phyloP scores from a whole-genome alignment of 257 asterid species.

The Cruciata laevipes region DNA sequence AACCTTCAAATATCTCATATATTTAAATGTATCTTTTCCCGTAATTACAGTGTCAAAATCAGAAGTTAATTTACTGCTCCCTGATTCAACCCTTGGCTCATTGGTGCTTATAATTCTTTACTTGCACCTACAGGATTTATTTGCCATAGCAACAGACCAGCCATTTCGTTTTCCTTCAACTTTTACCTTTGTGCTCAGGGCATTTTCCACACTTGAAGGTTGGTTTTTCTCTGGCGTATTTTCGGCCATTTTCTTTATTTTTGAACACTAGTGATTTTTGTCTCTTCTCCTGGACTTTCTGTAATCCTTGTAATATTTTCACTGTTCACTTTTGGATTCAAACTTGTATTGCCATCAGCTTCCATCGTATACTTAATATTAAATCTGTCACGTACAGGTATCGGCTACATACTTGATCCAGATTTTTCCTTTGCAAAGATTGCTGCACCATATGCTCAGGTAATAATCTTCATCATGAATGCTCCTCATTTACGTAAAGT shows the following conservation, averaged over 20 bases:
- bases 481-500: not conserved
- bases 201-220: conserved; percentile 99
- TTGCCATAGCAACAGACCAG: conserved; percentile 97
- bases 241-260: not conserved
- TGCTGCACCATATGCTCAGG: conserved; percentile 98
- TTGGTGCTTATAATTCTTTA: not conserved
- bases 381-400: conserved; percentile 42
- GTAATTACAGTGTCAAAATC: not conserved
- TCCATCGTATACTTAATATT: not conserved
- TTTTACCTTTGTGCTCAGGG: conserved; percentile 85
- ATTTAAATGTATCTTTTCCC: not conserved
- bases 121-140: conserved; percentile 72
- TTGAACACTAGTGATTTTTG: no score
- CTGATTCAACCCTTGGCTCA: not conserved
- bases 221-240: conserved; percentile 25
- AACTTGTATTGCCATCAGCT: not conserved
- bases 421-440: conserved; percentile 84
- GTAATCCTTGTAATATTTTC: not conserved
- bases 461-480: conserved; percentile 8
- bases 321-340: not conserved
- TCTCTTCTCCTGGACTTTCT: not conserved
- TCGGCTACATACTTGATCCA: conserved; percentile 79
- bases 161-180: conserved; percentile 95
- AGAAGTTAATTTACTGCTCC: not conserved
- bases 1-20: not conserved